Evolutionary conservation across 148 eudicot species (phyloP).

Genomic region (Agrostemma githago): DNA sequence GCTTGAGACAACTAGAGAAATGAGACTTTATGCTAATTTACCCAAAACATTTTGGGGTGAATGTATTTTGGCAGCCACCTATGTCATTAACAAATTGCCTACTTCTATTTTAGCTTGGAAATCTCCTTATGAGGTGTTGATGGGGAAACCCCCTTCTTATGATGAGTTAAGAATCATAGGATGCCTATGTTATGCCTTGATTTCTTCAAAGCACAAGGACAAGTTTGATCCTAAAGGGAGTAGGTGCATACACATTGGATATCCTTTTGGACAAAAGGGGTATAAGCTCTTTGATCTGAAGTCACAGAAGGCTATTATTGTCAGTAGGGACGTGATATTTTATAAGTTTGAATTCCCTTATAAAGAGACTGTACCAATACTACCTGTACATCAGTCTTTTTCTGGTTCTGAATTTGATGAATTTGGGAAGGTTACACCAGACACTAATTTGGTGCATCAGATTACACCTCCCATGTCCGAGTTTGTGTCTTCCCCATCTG

Average conservation of each 20-base stretch:
- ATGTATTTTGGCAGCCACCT: background rate
- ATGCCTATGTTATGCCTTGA: background rate
- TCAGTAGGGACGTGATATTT: background rate
- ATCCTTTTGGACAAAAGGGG: background rate
- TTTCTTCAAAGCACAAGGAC: background rate
- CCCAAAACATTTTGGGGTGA: background rate
- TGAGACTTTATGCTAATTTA: background rate
- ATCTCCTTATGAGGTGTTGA: background rate
- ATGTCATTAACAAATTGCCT: background rate
- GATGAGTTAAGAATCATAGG: background rate
- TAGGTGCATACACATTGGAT: background rate
- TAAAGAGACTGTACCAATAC: too few species aligned
- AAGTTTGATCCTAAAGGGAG: background rate
- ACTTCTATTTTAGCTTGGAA: background rate
- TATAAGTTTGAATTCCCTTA: background rate
- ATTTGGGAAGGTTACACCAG: too few species aligned
- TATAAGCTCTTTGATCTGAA: background rate
- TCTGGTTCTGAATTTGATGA: too few species aligned
- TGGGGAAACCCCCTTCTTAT: background rate
- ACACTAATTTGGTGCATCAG: too few species aligned
- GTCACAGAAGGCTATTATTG: background rate
- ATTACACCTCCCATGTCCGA: too few species aligned
- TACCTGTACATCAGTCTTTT: too few species aligned
- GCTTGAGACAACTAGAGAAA: background rate
- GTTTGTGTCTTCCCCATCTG: too few species aligned